A percentile compares a stretch with the other conserved stretches of the same genome.
phyloP scores from a whole-genome alignment of 441 rosid genomes.

The Flueggea neowawraea region DNA sequence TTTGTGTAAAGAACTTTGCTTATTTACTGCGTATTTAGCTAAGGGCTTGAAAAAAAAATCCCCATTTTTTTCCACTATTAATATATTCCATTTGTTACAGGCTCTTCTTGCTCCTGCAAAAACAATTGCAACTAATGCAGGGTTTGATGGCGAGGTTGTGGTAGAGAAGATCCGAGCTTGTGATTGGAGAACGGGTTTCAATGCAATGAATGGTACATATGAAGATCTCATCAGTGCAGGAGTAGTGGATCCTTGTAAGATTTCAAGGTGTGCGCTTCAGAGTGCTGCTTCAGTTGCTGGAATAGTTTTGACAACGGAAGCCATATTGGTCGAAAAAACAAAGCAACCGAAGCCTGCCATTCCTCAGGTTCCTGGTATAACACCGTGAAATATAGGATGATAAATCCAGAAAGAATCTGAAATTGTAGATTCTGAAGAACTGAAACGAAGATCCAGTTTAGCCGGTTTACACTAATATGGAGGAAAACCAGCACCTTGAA shows the following conservation, averaged over 20 bases:
- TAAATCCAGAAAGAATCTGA: neutral
- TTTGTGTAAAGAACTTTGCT: no score
- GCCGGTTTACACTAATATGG: neutral
- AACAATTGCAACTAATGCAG: constrained; percentile 74
- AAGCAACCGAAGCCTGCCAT: constrained; percentile 54
- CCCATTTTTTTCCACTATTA: constrained; percentile 1
- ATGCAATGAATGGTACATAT: constrained; percentile 65
- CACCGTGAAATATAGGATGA: constrained; percentile 20
- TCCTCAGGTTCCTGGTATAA: constrained; percentile 72
- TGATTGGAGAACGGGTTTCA: constrained; percentile 70
- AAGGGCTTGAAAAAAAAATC: no score
- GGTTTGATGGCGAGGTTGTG: constrained; percentile 64
- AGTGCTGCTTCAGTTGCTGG: constrained; percentile 85
- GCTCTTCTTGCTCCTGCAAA: constrained; percentile 73
- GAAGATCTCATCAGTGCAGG: constrained; percentile 72
- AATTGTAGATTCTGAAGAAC: neutral
- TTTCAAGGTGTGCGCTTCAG: constrained; percentile 77
- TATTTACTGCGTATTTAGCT: no score
- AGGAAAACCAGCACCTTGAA: neutral
- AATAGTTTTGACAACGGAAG: constrained; percentile 74
- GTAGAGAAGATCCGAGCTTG: constrained; percentile 58
- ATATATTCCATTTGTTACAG: constrained; percentile 25
- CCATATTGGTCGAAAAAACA: constrained; percentile 60
- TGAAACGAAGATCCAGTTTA: neutral
- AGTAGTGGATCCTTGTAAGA: constrained; percentile 70